Base-by-base conservation (phyloP, 1,139 yeast species). In the Debaryomycetaceae sp. region DNA sequence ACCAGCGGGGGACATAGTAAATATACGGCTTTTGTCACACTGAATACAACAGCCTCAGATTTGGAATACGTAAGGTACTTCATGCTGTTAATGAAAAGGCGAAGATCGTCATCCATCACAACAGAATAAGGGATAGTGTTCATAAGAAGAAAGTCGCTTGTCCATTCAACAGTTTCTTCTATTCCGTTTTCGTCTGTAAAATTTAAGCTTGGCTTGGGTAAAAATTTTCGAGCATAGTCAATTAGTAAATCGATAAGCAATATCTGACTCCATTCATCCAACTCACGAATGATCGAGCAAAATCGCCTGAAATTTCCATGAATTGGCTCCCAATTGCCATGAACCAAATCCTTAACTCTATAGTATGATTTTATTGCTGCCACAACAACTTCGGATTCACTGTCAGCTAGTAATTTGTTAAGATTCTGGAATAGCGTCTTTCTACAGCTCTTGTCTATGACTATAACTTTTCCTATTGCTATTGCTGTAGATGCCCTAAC, bases 401-500 rank as follows among this genome's bases (percentile, higher is more conserved):
- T 64, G 58, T 93, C 98, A 9, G 77, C 70, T 40, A 90, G 62
- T 27, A 93, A 65, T 39, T 68, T 72, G 23, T 70, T 63, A 43
- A 91, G 63, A 43, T 75, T 64, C 5, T 70, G 80, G 14, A 76
- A 53, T 39, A 88, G 62, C 46, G 82, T 79, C 40, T 60, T 60
- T 35, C 49, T 48, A 17, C 56, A 55, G 31, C 60, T 47, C 5
- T 55, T 56, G 31, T 78, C 79, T 13, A 75, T 65, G 6, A 60
- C 65, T 49, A 63, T 80, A 27, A 89, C 78, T 54, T 87, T 89
- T 6, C 82, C 76, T 33, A 91, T 75, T 0, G 97, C 87, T 42
- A 84, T 74, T 1, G 95, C 93, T 1, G 95, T 81, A 1, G 96
- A 85, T 38, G 84, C 71, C 53, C 99, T 76, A 4, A 93, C 99